phyloP scores from a whole-genome alignment of 768 basidiomycete genomes.

The Serendipita sp. region DNA sequence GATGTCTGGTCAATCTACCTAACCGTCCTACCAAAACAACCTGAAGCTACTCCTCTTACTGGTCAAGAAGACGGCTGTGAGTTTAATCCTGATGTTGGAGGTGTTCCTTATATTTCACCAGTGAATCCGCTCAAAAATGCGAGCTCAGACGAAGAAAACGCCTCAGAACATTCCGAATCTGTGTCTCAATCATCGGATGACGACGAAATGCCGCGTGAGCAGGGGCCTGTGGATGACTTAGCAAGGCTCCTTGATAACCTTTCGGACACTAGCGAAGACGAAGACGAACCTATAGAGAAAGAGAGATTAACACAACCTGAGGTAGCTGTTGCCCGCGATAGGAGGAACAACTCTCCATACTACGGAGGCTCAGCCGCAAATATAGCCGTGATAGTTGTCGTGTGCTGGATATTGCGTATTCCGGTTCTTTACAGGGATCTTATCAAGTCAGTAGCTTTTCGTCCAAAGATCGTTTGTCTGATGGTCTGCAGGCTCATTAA shows the following conservation, averaged over 20 bases:
- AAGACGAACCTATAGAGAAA: constrained; percentile 6
- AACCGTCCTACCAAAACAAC: constrained; percentile 37
- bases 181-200: neutral
- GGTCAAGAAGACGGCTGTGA: no score
- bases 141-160: neutral
- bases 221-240: neutral
- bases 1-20: constrained; percentile 72
- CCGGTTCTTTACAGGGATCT: constrained; percentile 66
- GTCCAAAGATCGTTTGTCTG: neutral
- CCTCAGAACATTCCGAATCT: neutral
- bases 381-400: constrained; percentile 55
- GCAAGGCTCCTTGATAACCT: neutral
- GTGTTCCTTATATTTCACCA: no score
- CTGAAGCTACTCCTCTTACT: neutral
- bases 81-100: no score
- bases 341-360: neutral
- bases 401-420: constrained; percentile 64
- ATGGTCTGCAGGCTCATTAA: constrained; percentile 44
- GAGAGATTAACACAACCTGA: neutral
- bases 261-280: neutral
- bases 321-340: constrained; percentile 3
- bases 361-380: constrained; percentile 30
- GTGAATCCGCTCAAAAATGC: neutral
- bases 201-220: neutral
- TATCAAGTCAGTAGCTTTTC: constrained; percentile 34